Evolutionary conservation across 202 grass and related monocot species (phyloP).

Genomic region (Carex arenaria): DNA sequence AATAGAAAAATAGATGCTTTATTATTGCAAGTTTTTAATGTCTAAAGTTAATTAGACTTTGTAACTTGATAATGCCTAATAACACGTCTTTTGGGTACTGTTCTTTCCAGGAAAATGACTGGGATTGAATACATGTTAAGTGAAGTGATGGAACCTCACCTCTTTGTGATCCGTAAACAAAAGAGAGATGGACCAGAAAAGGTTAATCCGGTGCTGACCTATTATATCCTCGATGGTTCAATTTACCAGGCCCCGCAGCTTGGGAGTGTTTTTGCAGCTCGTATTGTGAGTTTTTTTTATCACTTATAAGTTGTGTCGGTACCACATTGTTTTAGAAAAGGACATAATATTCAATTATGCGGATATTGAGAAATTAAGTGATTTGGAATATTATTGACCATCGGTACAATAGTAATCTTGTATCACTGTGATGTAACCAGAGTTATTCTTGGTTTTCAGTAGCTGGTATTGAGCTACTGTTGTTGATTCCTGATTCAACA

Average conservation of each 20-base stretch:
- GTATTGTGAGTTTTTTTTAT: conserved; percentile 53
- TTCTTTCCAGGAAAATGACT: conserved; percentile 70
- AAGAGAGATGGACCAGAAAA: conserved; percentile 74
- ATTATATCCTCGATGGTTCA: conserved; percentile 94
- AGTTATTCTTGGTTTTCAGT: background rate
- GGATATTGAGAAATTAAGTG: background rate
- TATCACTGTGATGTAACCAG: background rate
- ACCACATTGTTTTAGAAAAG: background rate
- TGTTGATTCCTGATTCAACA: background rate
- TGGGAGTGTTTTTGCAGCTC: conserved; percentile 81
- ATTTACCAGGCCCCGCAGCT: conserved; percentile 98
- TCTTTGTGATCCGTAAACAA: conserved; percentile 97
- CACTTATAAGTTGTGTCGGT: background rate
- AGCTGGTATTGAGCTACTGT: background rate
- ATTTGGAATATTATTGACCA: background rate
- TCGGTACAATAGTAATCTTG: background rate
- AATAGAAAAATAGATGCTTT: background rate
- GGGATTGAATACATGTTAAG: conserved; percentile 83
- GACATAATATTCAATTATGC: background rate
- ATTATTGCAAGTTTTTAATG: background rate
- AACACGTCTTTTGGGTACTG: background rate
- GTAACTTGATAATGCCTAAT: background rate
- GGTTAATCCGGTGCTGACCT: conserved; percentile 54
- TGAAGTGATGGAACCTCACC: conserved; percentile 90
- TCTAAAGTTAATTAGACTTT: conserved; percentile 9